Evolutionary conservation across 2,329 filamentous ascomycete species (phyloP).

Genomic region (Penicillium vulpinum): DNA sequence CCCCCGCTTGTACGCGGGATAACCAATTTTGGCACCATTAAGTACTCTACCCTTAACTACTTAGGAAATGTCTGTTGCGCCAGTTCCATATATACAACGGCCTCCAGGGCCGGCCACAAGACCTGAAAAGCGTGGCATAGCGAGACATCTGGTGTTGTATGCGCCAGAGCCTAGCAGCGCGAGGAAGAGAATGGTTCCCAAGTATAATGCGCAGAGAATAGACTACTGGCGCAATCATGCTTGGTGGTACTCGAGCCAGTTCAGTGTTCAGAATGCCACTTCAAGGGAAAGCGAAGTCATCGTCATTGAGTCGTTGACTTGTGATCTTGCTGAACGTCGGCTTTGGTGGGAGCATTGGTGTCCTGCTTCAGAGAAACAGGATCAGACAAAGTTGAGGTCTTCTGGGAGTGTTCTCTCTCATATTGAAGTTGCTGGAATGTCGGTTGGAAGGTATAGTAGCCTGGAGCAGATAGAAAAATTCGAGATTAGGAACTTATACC

Average conservation of each 20-base stretch:
- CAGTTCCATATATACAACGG: neutral
- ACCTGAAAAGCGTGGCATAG: neutral
- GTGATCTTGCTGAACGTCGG: neutral
- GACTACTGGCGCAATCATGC: neutral
- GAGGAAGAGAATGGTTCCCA: neutral
- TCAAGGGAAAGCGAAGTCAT: neutral
- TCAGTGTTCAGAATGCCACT: neutral
- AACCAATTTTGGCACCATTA: neutral
- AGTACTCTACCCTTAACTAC: neutral
- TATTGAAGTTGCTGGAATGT: slow-evolving; percentile 39
- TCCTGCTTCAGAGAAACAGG: neutral
- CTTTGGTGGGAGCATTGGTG: neutral
- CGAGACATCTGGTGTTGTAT: neutral
- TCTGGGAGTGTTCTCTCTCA: slow-evolving; percentile 25
- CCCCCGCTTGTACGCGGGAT: neutral
- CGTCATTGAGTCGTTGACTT: slow-evolving; percentile 1
- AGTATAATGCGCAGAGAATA: neutral
- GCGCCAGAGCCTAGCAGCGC: neutral
- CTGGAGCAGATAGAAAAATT: slow-evolving; percentile 25
- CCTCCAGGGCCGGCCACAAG: neutral
- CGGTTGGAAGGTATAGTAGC: slow-evolving; percentile 48
- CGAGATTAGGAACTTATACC: slow-evolving; percentile 11
- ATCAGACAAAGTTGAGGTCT: slow-evolving; percentile 10
- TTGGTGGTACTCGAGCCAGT: neutral
- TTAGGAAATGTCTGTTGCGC: neutral